A percentile compares a stretch with the other conserved stretches of the same genome.
Conservation (phyloP, 768 basidiomycete species). For the Fomitopsis pulvina region DNA sequence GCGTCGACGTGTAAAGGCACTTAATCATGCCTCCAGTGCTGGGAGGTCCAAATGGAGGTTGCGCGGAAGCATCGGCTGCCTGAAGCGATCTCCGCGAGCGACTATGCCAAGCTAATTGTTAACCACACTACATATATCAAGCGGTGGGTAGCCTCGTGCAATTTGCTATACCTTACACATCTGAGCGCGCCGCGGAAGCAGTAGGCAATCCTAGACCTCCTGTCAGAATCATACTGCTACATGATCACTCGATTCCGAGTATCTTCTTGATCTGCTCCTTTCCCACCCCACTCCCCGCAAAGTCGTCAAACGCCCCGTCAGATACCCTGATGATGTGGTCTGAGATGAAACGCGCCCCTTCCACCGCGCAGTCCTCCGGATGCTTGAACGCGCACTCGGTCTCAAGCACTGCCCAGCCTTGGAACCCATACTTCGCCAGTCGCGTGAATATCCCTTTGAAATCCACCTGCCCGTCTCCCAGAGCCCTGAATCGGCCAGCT, state of each 20-base stretch:
- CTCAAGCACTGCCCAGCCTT: not conserved
- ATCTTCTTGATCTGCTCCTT: not conserved
- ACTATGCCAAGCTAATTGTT: no score
- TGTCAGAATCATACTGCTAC: no score
- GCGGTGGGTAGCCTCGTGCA: no score
- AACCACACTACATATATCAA: no score
- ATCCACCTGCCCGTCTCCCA: not conserved
- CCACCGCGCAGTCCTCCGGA: not conserved
- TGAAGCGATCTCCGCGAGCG: no score
- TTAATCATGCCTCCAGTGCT: no score
- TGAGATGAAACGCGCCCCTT: not conserved
- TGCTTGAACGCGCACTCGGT: not conserved
- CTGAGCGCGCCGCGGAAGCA: no score
- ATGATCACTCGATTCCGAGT: not conserved
- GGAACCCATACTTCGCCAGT: not conserved
- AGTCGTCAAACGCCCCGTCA: not conserved
- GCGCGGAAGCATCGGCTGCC: no score
- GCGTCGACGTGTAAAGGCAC: no score
- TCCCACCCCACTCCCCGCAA: not conserved
- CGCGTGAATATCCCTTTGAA: not conserved
- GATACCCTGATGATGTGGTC: not conserved
- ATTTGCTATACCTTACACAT: no score
- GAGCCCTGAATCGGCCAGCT: not conserved
- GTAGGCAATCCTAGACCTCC: no score
- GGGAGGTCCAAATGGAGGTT: no score